phyloP scores from a whole-genome alignment of 2,329 filamentous ascomycete species.

The Ascochyta rabiei region DNA sequence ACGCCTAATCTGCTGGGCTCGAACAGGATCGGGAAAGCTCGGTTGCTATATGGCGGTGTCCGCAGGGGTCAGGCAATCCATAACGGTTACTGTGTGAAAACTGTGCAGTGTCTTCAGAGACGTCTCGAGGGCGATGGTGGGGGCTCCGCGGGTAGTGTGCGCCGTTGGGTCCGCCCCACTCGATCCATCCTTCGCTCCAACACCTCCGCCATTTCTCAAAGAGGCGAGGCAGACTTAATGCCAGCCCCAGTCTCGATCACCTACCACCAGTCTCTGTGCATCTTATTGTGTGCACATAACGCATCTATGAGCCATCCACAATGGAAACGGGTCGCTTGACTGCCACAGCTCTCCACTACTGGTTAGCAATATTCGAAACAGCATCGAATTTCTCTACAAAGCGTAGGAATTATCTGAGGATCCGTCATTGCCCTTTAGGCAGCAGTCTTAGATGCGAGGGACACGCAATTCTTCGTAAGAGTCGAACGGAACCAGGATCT shows the following conservation, averaged over 20 bases:
- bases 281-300: neutral
- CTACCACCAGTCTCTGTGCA: neutral
- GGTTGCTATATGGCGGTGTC: constrained; percentile 2
- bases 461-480: neutral
- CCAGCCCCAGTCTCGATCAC: neutral
- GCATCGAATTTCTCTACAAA: neutral
- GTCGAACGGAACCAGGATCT: neutral
- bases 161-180: neutral
- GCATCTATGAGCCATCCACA: neutral
- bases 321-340: too few relatives aligned
- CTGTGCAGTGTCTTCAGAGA: constrained; percentile 1
- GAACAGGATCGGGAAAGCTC: neutral
- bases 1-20: constrained; percentile 1
- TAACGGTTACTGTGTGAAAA: neutral
- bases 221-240: constrained; percentile 16
- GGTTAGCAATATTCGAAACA: neutral
- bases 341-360: neutral
- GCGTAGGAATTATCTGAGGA: neutral
- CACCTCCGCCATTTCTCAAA: neutral
- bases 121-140: constrained; percentile 1
- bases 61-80: neutral
- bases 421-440: neutral
- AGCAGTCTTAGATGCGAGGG: neutral
- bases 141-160: neutral
- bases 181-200: constrained; percentile 4